Evolutionary conservation across 768 basidiomycete genomes (phyloP).

Genomic region (Myochromella boudieri): DNA sequence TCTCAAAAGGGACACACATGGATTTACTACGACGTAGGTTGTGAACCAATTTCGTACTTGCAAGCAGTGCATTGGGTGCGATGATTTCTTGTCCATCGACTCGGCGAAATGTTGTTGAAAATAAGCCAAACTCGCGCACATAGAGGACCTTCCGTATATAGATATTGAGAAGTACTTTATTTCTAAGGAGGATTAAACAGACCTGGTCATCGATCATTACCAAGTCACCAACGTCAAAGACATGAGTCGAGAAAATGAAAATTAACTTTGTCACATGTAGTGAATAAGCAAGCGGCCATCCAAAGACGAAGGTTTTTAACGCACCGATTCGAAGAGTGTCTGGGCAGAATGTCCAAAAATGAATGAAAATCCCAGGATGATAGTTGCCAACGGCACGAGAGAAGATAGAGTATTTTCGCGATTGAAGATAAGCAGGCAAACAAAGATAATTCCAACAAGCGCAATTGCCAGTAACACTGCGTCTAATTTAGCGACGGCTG

Average conservation of each 20-base stretch:
- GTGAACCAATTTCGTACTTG: constrained; percentile 72
- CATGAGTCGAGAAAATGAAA: constrained; percentile 84
- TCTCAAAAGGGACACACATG: constrained; percentile 45
- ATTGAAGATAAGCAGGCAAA: constrained; percentile 77
- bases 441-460: constrained; percentile 60
- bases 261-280: constrained; percentile 49
- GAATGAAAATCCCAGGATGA: constrained; percentile 83
- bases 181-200: constrained; percentile 7
- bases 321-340: constrained; percentile 73
- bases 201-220: constrained; percentile 80
- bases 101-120: constrained; percentile 76
- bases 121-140: constrained; percentile 79
- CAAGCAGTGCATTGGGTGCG: constrained; percentile 72
- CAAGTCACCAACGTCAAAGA: constrained; percentile 82
- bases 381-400: constrained; percentile 75
- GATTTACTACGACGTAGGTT: constrained; percentile 75
- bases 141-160: constrained; percentile 35
- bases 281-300: not conserved
- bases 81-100: constrained; percentile 81
- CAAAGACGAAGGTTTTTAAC: constrained; percentile 20
- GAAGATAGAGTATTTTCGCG: constrained; percentile 63
- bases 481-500: constrained; percentile 76
- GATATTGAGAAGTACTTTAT: not conserved
- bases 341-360: constrained; percentile 83
- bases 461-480: constrained; percentile 65